phyloP scores from a whole-genome alignment of 2,329 filamentous ascomycete genomes.

The Pestalotiopsis sp. region DNA sequence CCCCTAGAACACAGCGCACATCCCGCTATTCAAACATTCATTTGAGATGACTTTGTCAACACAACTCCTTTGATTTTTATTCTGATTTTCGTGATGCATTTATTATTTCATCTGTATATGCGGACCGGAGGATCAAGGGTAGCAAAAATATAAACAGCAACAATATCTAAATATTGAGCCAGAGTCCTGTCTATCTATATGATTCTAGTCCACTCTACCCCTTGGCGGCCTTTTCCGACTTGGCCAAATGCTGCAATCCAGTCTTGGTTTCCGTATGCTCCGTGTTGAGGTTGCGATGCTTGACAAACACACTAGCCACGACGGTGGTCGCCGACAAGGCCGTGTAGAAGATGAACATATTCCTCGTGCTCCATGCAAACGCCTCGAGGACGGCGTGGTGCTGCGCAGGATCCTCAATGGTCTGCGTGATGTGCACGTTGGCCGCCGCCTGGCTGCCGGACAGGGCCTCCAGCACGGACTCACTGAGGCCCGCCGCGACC shows the following conservation, averaged over 20 bases:
- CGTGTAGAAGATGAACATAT: constrained; percentile 52
- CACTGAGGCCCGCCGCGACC: constrained; percentile 23
- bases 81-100: too few species aligned
- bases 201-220: too few species aligned
- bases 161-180: too few species aligned
- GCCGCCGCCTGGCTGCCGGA: constrained; percentile 47
- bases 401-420: constrained; percentile 40
- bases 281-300: constrained; percentile 44
- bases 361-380: constrained; percentile 50
- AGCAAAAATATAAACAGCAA: too few species aligned
- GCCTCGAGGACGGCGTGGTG: constrained; percentile 43
- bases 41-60: too few species aligned
- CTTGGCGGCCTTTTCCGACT: too few species aligned
- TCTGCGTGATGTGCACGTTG: constrained; percentile 44
- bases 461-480: constrained; percentile 33
- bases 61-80: too few species aligned
- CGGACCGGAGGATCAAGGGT: too few species aligned
- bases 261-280: constrained; percentile 56
- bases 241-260: constrained; percentile 30
- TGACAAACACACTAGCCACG: constrained; percentile 45
- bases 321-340: constrained; percentile 42
- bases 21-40: too few species aligned
- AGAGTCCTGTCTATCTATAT: too few species aligned
- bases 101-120: too few species aligned
- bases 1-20: too few species aligned